These are phyloP conservation scores for Funneliformis geosporum DNA, from an alignment of 192 early-diverging fungal species.

Conservation along the genomic window DNA sequence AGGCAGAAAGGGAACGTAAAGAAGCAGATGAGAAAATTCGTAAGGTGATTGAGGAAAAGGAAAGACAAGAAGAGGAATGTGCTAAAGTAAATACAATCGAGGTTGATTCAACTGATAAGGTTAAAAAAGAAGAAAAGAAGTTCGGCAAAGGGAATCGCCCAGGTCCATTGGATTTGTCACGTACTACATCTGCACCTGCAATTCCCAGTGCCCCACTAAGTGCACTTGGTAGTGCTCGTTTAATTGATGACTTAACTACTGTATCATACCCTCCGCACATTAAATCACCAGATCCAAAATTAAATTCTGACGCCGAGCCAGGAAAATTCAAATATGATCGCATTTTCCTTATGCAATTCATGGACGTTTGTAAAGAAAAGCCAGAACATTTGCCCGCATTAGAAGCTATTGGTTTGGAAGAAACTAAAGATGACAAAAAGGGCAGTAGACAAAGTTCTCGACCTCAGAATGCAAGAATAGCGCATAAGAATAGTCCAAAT, in stretches of 20 bases:
- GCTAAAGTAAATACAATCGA: constrained; percentile 24
- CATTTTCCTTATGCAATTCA: constrained; percentile 82
- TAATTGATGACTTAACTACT: constrained; percentile 48
- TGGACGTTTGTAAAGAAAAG: constrained; percentile 59
- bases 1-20: too few relatives aligned
- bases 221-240: constrained; percentile 37
- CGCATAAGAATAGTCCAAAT: not conserved
- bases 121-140: constrained; percentile 41
- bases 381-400: constrained; percentile 57
- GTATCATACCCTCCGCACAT: constrained; percentile 52
- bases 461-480: not conserved
- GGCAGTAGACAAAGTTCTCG: not conserved
- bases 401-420: constrained; percentile 51
- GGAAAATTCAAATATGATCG: constrained; percentile 70
- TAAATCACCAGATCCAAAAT: constrained; percentile 51
- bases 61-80: too few relatives aligned
- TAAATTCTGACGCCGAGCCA: constrained; percentile 48
- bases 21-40: constrained; percentile 24
- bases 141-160: constrained; percentile 46
- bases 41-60: too few relatives aligned
- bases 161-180: constrained; percentile 45
- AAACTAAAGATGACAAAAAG: constrained; percentile 41
- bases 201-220: constrained; percentile 39
- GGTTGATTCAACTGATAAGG: constrained; percentile 33
- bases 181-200: constrained; percentile 47